These are phyloP conservation scores for Bassia scoparia DNA, from an alignment of 148 eudicot genomes.

Conservation along the genomic window DNA sequence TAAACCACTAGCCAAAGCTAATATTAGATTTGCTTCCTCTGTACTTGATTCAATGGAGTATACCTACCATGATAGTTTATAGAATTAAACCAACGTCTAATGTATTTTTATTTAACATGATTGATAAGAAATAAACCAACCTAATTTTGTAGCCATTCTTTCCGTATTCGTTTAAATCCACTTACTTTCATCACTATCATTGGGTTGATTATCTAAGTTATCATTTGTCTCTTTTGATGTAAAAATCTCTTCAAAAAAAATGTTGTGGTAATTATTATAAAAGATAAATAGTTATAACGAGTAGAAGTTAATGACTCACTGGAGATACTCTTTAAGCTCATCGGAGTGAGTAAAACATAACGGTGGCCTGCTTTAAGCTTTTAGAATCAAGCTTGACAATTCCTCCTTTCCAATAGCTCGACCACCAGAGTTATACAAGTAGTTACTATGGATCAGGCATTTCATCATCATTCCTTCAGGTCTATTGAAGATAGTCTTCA, in stretches of 20 bases:
- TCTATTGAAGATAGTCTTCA: no score
- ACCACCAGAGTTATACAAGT: no score
- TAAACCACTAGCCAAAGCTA: background rate
- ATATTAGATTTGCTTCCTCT: no score
- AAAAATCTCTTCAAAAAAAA: background rate
- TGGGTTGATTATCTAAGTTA: background rate
- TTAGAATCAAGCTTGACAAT: background rate
- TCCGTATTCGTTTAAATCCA: background rate
- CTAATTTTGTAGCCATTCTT: background rate
- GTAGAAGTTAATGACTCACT: background rate
- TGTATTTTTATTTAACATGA: no score
- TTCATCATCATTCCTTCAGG: no score
- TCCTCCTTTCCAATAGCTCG: background rate
- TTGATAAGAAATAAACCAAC: no score
- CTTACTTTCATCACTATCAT: background rate
- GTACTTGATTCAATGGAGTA: no score
- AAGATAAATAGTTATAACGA: background rate
- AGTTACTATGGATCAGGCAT: no score
- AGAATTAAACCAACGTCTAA: background rate
- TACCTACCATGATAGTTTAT: background rate
- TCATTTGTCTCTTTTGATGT: background rate
- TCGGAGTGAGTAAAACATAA: slow-evolving; percentile 19
- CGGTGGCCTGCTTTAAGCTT: slow-evolving; percentile 10
- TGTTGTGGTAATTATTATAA: background rate
- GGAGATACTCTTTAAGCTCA: slow-evolving; percentile 1